Conservation (phyloP, 768 basidiomycete genomes). For the Termitomyces sp. region DNA sequence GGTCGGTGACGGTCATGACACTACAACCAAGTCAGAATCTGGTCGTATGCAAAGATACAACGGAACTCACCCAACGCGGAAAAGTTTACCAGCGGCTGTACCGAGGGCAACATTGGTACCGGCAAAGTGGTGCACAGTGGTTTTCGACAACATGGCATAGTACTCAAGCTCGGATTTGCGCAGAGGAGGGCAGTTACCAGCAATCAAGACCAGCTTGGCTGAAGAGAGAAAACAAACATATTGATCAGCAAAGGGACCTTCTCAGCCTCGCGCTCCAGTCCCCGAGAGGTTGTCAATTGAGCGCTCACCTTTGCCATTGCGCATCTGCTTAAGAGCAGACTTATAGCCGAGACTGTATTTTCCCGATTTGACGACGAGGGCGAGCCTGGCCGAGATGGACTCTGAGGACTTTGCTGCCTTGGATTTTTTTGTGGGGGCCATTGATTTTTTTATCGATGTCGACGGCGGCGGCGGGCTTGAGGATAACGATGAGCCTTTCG, state of each 20-base stretch:
- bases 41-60: background rate
- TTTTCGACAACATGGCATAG: constrained; percentile 99
- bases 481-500: constrained; percentile 5
- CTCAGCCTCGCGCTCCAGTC: constrained; percentile 99
- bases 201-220: constrained; percentile 99
- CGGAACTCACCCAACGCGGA: constrained; percentile 82
- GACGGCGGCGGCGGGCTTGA: constrained; percentile 16
- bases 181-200: constrained; percentile 98
- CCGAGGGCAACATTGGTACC: constrained; percentile 98
- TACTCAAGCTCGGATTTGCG: constrained; percentile 99
- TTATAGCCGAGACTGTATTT: constrained; percentile 98
- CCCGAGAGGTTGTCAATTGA: constrained; percentile 52
- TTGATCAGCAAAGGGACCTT: constrained; percentile 89
- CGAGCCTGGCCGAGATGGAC: constrained; percentile 87
- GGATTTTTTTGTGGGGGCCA: constrained; percentile 95
- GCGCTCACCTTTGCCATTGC: constrained; percentile 89
- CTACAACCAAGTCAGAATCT: constrained; percentile 34
- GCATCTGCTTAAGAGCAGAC: constrained; percentile 97
- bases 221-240: constrained; percentile 15
- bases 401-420: constrained; percentile 92
- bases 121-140: constrained; percentile 95
- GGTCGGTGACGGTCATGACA: constrained; percentile 96
- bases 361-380: constrained; percentile 98
- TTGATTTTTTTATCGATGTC: constrained; percentile 30
- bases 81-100: constrained; percentile 98